phyloP scores from a whole-genome alignment of 108 stramenopile genomes.

The Cyclotella distinguenda region DNA sequence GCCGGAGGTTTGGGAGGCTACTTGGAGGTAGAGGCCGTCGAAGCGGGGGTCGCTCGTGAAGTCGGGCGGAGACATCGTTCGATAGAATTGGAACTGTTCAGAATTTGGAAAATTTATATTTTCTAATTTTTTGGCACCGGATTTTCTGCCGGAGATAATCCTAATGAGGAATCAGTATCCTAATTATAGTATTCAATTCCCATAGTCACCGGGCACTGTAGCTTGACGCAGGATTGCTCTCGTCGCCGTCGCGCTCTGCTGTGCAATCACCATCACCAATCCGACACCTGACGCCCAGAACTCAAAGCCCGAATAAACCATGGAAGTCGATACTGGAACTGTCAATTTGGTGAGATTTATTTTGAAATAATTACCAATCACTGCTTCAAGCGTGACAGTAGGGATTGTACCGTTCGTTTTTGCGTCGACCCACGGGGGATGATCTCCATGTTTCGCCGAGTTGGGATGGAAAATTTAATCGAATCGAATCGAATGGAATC shows the following conservation, averaged over 20 bases:
- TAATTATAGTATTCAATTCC: too few relatives aligned
- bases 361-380: background rate
- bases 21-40: conserved; percentile 94
- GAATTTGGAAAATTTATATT: too few relatives aligned
- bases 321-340: conserved; percentile 42
- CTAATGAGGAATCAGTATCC: too few relatives aligned
- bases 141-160: too few relatives aligned
- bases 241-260: background rate
- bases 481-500: too few relatives aligned
- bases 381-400: background rate
- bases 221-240: too few relatives aligned
- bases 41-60: conserved; percentile 92
- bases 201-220: too few relatives aligned
- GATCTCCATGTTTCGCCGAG: too few relatives aligned
- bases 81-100: background rate
- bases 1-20: conserved; percentile 91
- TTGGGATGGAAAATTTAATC: too few relatives aligned
- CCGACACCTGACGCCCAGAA: background rate
- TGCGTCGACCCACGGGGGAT: too few relatives aligned
- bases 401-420: too few relatives aligned
- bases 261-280: background rate
- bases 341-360: conserved; percentile 38
- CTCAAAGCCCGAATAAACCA: conserved; percentile 25
- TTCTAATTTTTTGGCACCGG: too few relatives aligned
- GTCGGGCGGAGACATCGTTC: conserved; percentile 21